These are phyloP conservation scores for Aureobasidium melanogenum DNA, from an alignment of 2,329 filamentous ascomycete species.

Conservation along the genomic window DNA sequence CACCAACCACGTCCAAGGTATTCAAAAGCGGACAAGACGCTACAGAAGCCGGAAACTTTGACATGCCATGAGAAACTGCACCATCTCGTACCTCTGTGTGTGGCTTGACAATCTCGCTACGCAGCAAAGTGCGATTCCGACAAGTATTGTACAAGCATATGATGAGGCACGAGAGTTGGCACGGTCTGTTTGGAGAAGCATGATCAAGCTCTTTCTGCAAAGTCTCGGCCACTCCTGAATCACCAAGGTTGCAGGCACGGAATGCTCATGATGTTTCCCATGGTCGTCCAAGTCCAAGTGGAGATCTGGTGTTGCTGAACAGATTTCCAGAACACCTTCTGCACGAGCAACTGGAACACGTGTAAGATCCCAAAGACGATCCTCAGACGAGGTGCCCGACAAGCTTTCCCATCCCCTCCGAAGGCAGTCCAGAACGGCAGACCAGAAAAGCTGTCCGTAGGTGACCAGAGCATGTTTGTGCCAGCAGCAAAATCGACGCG, in stretches of 20 bases:
- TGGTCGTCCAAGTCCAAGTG: conserved; percentile 18
- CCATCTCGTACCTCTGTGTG: conserved; percentile 31
- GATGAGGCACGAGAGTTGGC: conserved; percentile 21
- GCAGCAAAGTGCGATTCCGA: conserved; percentile 43
- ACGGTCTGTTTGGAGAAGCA: conserved; percentile 38
- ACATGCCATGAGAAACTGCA: conserved; percentile 6
- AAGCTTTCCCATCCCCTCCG: conserved; percentile 44
- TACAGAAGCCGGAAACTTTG: conserved; percentile 10
- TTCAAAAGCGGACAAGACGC: background rate
- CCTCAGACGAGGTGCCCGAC: conserved; percentile 41
- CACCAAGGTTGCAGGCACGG: conserved; percentile 21
- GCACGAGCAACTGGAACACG: conserved; percentile 14
- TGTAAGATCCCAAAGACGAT: conserved; percentile 44
- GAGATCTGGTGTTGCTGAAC: conserved; percentile 29
- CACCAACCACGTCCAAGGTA: conserved; percentile 4
- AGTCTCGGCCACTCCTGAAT: conserved; percentile 12
- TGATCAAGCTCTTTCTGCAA: conserved; percentile 29
- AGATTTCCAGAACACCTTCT: conserved; percentile 11
- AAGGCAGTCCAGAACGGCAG: conserved; percentile 25
- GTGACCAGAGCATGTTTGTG: conserved; percentile 61
- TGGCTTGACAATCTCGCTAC: conserved; percentile 47
- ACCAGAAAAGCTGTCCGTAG: conserved; percentile 47
- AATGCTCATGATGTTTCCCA: conserved; percentile 22
- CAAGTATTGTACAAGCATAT: conserved; percentile 42
- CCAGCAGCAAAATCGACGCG: conserved; percentile 66